A percentile compares a stretch with the other conserved stretches of the same genome.
Evolutionary conservation across 2,329 filamentous ascomycete genomes (phyloP).

Genomic region (Didymella lethalis): DNA sequence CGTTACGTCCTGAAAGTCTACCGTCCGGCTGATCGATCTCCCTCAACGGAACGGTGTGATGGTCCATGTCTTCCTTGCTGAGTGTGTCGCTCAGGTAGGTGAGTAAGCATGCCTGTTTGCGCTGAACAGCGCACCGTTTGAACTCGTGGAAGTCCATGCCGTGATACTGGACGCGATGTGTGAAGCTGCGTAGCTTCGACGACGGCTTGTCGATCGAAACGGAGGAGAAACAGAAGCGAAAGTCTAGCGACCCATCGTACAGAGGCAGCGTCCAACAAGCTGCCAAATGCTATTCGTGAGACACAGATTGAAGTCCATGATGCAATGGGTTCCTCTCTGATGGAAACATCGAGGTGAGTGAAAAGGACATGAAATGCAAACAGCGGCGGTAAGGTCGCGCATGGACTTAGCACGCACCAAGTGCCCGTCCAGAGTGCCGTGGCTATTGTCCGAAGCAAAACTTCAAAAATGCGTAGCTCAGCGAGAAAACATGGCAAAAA

Average conservation of each 20-base stretch:
- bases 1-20: neutral
- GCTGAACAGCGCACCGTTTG: neutral
- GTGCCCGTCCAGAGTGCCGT: neutral
- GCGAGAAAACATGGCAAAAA: slow-evolving; percentile 12
- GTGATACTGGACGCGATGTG: neutral
- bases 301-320: neutral
- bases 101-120: neutral
- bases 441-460: neutral
- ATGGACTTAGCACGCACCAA: slow-evolving; percentile 12
- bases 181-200: neutral
- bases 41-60: neutral
- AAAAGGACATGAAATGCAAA: neutral
- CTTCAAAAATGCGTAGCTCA: slow-evolving; percentile 8
- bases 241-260: neutral
- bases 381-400: neutral
- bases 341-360: neutral
- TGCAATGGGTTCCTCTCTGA: too few relatives aligned
- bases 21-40: neutral
- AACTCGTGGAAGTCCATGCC: neutral
- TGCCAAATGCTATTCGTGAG: slow-evolving; percentile 1
- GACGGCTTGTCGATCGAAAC: neutral
- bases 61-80: neutral
- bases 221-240: slow-evolving; percentile 4
- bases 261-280: neutral
- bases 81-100: neutral